These are phyloP conservation scores for Chaetomium globosum DNA, from an alignment of 2,329 filamentous ascomycete species.

Conservation along the genomic window DNA sequence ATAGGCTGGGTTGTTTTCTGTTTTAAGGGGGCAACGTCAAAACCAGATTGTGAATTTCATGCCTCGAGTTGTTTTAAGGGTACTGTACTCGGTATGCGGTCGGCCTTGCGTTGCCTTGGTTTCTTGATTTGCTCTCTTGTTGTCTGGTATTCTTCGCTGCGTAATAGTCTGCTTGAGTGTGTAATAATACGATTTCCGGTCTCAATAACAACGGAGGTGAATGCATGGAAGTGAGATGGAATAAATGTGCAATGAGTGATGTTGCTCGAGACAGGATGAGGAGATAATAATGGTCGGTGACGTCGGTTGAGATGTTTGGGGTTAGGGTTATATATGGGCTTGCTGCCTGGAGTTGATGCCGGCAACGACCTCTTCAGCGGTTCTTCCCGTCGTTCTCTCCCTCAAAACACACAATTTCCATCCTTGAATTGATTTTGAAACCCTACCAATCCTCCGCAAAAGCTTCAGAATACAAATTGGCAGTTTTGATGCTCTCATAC, in stretches of 20 bases:
- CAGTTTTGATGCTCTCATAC: background rate
- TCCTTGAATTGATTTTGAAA: background rate
- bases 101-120: background rate
- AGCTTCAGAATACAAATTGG: background rate
- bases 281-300: background rate
- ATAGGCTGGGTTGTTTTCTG: background rate
- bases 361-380: conserved; percentile 18
- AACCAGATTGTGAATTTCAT: conserved; percentile 4
- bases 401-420: background rate
- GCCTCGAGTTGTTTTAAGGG: background rate
- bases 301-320: conserved; percentile 7
- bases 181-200: background rate
- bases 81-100: no score
- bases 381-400: background rate
- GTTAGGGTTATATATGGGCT: conserved; percentile 29
- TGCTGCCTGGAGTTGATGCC: conserved; percentile 28
- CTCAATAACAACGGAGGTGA: background rate
- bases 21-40: background rate
- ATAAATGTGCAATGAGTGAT: background rate
- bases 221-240: background rate
- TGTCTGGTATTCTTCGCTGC: background rate
- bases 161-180: conserved; percentile 3
- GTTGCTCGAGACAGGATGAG: no score
- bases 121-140: background rate
- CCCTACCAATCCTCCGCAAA: background rate